Percentiles rank a stretch among this genome's conserved stretches.
These are phyloP conservation scores for Mycena epipterygia DNA, from an alignment of 768 basidiomycete species.

Conservation along the genomic window DNA sequence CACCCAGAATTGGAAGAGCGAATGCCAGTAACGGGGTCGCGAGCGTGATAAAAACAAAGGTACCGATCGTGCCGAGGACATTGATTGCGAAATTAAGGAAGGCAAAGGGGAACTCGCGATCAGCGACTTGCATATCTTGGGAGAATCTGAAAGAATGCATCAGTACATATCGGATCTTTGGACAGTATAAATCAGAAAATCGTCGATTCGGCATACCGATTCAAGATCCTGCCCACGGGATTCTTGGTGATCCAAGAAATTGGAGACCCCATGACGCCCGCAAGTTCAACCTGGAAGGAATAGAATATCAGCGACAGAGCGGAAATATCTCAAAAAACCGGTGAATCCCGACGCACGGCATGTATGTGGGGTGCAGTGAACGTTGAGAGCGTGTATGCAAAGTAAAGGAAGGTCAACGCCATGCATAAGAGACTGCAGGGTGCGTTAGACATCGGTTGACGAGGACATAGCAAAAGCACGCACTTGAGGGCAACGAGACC, in stretches of 20 bases:
- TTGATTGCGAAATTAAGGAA: constrained; percentile 13
- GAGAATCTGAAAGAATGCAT: constrained; percentile 5
- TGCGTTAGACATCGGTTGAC: background rate
- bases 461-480: background rate
- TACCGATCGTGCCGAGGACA: background rate
- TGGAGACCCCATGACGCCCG: constrained; percentile 21
- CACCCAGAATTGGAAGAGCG: constrained; percentile 1
- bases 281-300: background rate
- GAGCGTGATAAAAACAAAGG: constrained; percentile 18
- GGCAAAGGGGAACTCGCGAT: constrained; percentile 22
- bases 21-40: constrained; percentile 20
- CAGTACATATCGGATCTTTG: background rate
- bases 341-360: constrained; percentile 9
- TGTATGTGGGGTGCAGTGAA: constrained; percentile 26
- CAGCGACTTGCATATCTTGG: constrained; percentile 20
- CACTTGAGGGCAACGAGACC: constrained; percentile 17
- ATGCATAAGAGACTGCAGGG: constrained; percentile 8
- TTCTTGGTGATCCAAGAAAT: constrained; percentile 31
- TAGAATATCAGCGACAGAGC: background rate
- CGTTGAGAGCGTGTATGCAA: constrained; percentile 1
- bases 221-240: constrained; percentile 24
- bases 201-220: constrained; percentile 13
- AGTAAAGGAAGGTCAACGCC: constrained; percentile 3
- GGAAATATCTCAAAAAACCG: background rate
- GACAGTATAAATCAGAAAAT: background rate